phyloP scores from a whole-genome alignment of 805 yeast species.

The Myxozyma monticola region DNA sequence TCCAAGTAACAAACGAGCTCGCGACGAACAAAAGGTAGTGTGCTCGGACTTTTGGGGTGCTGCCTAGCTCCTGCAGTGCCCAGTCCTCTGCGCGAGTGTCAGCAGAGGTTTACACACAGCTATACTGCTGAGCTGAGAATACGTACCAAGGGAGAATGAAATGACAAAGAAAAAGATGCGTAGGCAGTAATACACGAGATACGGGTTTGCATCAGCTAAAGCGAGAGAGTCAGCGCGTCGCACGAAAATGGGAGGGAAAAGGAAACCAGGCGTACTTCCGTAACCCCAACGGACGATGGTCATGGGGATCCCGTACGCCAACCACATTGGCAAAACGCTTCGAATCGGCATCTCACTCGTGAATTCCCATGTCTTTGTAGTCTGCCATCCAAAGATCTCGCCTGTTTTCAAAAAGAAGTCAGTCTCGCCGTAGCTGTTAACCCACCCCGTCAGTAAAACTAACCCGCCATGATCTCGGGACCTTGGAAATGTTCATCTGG shows the following conservation, averaged over 20 bases:
- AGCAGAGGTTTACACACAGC: background rate
- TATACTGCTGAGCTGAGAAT: no score
- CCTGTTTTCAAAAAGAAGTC: no score
- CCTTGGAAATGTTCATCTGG: conserved; percentile 98
- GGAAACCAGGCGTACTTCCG: conserved; percentile 17
- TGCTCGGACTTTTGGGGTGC: conserved; percentile 23
- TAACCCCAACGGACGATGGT: conserved; percentile 37
- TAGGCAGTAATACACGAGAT: conserved; percentile 23
- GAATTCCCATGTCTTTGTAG: conserved; percentile 84
- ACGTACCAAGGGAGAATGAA: conserved; percentile 24
- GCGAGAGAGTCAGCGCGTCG: background rate
- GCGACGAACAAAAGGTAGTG: conserved; percentile 44
- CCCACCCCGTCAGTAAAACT: conserved; percentile 1
- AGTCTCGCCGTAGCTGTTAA: background rate
- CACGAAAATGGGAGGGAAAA: background rate
- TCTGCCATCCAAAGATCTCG: conserved; percentile 46
- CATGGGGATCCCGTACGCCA: conserved; percentile 66
- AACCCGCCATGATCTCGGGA: conserved; percentile 66
- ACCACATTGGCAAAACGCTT: conserved; percentile 65
- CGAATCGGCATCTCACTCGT: conserved; percentile 57
- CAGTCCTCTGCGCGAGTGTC: conserved; percentile 21
- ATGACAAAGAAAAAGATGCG: conserved; percentile 26
- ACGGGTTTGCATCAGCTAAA: conserved; percentile 18
- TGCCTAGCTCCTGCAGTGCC: conserved; percentile 30
- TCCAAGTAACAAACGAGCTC: conserved; percentile 69